Conservation (phyloP, 768 basidiomycete genomes). For the Tubosaeta sp. region DNA sequence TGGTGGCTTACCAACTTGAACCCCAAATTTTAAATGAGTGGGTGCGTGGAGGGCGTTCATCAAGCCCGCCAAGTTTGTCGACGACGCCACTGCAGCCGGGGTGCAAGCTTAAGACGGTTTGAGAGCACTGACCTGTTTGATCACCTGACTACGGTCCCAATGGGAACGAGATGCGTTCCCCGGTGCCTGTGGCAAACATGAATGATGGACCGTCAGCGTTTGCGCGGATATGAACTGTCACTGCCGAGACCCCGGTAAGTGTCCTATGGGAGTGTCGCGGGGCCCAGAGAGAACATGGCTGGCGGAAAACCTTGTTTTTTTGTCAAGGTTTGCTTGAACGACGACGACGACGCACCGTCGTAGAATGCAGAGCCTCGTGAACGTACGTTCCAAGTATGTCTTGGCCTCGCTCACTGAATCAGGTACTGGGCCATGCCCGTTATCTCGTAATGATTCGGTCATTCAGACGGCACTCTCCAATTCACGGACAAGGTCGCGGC, state of each 20-base stretch:
- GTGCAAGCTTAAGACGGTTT: no score
- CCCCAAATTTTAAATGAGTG: neutral
- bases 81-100: neutral
- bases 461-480: slow-evolving; percentile 26
- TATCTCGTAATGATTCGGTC: slow-evolving; percentile 36
- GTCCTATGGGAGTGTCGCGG: neutral
- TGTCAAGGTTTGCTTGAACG: neutral
- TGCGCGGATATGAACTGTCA: slow-evolving; percentile 30
- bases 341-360: neutral
- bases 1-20: neutral
- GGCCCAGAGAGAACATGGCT: neutral
- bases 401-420: slow-evolving; percentile 26
- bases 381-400: neutral
- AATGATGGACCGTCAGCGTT: slow-evolving; percentile 20
- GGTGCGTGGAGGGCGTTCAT: neutral
- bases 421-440: slow-evolving; percentile 21
- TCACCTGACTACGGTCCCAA: slow-evolving; percentile 19
- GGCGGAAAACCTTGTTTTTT: neutral
- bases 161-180: slow-evolving; percentile 23
- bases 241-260: neutral
- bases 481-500: slow-evolving; percentile 34
- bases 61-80: no score
- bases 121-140: neutral
- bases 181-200: slow-evolving; percentile 28
- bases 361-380: neutral